These are phyloP conservation scores for Candida maesae DNA, from an alignment of 805 yeast species.

Conservation along the genomic window DNA sequence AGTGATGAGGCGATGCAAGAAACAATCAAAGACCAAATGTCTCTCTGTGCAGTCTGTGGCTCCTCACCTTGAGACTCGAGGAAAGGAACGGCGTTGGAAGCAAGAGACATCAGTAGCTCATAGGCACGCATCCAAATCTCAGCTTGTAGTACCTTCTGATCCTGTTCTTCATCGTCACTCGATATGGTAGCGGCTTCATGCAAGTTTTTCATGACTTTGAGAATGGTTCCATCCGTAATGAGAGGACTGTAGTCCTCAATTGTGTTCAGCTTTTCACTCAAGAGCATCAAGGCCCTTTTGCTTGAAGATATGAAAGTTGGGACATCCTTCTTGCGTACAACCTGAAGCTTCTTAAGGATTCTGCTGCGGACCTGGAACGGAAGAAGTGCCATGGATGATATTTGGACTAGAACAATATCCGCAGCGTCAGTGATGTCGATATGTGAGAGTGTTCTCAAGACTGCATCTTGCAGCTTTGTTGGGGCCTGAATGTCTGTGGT, in stretches of 20 bases:
- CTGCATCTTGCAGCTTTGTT: conserved; percentile 60
- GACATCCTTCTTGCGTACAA: conserved; percentile 37
- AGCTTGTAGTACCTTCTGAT: conserved; percentile 9
- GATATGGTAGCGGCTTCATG: conserved; percentile 48
- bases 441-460: conserved; percentile 45
- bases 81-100: conserved; percentile 28
- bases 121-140: conserved; percentile 57
- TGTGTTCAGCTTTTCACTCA: conserved; percentile 35
- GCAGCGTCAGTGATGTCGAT: conserved; percentile 33
- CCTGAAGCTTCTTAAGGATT: conserved; percentile 51
- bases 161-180: conserved; percentile 31
- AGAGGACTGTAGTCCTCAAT: conserved; percentile 32
- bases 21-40: conserved; percentile 40
- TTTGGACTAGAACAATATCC: conserved; percentile 48
- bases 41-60: conserved; percentile 2
- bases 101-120: conserved; percentile 35
- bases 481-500: conserved; percentile 51
- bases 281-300: conserved; percentile 39
- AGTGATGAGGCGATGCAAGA: conserved; percentile 40
- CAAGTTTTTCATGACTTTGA: conserved; percentile 45
- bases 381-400: conserved; percentile 48
- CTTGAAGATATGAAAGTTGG: conserved; percentile 66
- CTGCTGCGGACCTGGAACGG: conserved; percentile 61
- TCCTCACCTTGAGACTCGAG: conserved; percentile 7
- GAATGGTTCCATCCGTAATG: conserved; percentile 42